phyloP scores from a whole-genome alignment of 2,329 filamentous ascomycete species.

The Tothia fuscella region DNA sequence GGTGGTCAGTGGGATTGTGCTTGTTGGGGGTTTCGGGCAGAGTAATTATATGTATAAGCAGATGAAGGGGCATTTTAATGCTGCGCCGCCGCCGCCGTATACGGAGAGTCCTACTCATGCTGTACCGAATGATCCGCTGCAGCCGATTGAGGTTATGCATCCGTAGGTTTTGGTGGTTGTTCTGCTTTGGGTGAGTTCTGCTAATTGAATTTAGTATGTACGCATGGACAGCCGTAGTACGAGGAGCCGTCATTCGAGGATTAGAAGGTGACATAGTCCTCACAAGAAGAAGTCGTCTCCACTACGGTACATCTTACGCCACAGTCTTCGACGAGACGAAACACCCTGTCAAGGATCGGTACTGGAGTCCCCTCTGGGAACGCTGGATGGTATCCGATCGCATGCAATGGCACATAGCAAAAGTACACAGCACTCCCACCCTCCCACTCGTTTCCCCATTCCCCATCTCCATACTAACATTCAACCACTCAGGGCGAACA shows the following conservation, averaged over 20 bases:
- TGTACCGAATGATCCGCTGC: slow-evolving; percentile 36
- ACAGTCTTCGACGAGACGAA: slow-evolving; percentile 68
- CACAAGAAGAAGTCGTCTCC: slow-evolving; percentile 59
- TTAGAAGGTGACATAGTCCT: slow-evolving; percentile 71
- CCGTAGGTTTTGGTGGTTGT: slow-evolving; percentile 26
- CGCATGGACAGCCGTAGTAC: slow-evolving; percentile 69
- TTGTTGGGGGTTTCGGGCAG: slow-evolving; percentile 74
- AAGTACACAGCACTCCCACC: slow-evolving; percentile 38
- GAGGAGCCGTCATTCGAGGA: slow-evolving; percentile 63
- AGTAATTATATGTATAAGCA: slow-evolving; percentile 63
- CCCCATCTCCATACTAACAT: slow-evolving; percentile 8
- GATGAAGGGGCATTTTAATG: slow-evolving; percentile 56
- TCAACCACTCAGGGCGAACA: slow-evolving; percentile 50
- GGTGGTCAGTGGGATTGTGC: slow-evolving; percentile 52
- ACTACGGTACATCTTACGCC: slow-evolving; percentile 72
- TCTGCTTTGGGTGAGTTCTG: background rate
- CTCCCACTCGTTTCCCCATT: background rate
- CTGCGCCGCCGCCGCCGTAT: slow-evolving; percentile 41
- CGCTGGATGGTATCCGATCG: slow-evolving; percentile 72
- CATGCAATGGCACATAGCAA: slow-evolving; percentile 79
- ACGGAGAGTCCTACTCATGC: slow-evolving; percentile 60
- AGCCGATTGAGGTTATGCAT: slow-evolving; percentile 67
- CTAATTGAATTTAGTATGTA: slow-evolving; percentile 41
- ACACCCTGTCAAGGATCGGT: slow-evolving; percentile 60
- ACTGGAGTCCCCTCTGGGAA: slow-evolving; percentile 72